A percentile compares a stretch with the other conserved stretches of the same genome.
These are phyloP conservation scores for Yarrowia yakushimensis DNA, from an alignment of 805 yeast species.

Conservation along the genomic window DNA sequence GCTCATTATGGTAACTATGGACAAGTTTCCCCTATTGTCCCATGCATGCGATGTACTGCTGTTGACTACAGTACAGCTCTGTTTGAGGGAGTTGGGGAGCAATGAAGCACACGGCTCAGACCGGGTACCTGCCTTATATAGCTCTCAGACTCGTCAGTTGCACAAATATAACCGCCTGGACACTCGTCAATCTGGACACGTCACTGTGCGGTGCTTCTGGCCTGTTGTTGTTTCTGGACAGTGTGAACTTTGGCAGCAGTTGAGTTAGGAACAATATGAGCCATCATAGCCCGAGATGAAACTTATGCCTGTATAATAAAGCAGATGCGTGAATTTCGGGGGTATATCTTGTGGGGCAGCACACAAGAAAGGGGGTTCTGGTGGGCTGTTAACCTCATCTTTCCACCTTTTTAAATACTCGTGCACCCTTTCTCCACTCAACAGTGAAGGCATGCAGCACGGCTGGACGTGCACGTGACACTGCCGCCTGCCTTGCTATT, in stretches of 20 bases:
- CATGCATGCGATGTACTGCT: neutral
- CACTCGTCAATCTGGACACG: neutral
- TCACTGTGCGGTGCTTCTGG: neutral
- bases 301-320: neutral
- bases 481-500: slow-evolving; percentile 20
- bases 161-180: neutral
- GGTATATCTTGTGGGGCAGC: too few relatives aligned
- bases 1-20: neutral
- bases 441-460: slow-evolving; percentile 6
- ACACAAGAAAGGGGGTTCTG: too few relatives aligned
- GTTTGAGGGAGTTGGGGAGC: neutral
- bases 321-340: neutral
- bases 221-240: slow-evolving; percentile 11
- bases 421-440: neutral
- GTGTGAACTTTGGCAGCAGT: slow-evolving; percentile 17
- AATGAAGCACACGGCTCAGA: neutral
- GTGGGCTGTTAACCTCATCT: neutral
- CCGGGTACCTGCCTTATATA: neutral
- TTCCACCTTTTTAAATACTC: neutral
- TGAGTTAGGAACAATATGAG: slow-evolving; percentile 6
- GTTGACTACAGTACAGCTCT: neutral
- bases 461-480: slow-evolving; percentile 22
- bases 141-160: neutral
- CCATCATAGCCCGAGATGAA: neutral
- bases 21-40: slow-evolving; percentile 2